Evolutionary conservation across 768 basidiomycete species (phyloP), one percentile per base, ranked within the genome.

Genomic region (Auriscalpium vulgare): DNA sequence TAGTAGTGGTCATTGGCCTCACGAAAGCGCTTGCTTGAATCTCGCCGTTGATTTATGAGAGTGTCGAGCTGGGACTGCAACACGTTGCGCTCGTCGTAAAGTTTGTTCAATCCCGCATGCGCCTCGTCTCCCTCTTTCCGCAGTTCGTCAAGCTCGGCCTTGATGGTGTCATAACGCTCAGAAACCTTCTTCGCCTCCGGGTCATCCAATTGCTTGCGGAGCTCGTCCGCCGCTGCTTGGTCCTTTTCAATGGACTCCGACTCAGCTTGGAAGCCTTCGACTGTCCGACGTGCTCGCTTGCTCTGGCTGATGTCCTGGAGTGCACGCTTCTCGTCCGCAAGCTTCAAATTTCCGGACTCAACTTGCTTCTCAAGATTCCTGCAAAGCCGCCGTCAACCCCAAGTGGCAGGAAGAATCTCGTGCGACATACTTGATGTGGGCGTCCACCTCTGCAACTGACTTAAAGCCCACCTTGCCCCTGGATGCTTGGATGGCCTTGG

Each of bases 311-410:
- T 95, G 64, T 98, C 95, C 61, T 82, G 80, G n/a, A 99, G 78
- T 5, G 94, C 90, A 51, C 92, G 86, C 73, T 97, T 97, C 72
- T 99, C 97, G 55, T 97, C 95, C 29, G 85, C 93, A 56, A 98
- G 78, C 68, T 91, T 97, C 79, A 99, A 78, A 56, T 65, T 82
- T 23, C 95, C 95, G 5, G 91, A 91, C 67, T 98, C 95, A 53
- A 99, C 85, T 68, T 93, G 89, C 66, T 82, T 87, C 50, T 98
- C 91, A 57, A 97, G 75, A 58, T 85, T 76, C 63, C 92, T 95
- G 65, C 43, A 56, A 37, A 51, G 29, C 16, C 17, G 44, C 35
- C n/a, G 53, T 48, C 36, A 55, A 59, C 58, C 45, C 57, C 50
- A 35, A 55, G 43, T 54, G 56, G 61, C 54, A 47, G 37, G 10